A percentile compares a stretch with the other conserved stretches of the same genome.
These are phyloP conservation scores for Acrocalymma vagum DNA, from an alignment of 2,329 filamentous ascomycete genomes.

Conservation along the genomic window DNA sequence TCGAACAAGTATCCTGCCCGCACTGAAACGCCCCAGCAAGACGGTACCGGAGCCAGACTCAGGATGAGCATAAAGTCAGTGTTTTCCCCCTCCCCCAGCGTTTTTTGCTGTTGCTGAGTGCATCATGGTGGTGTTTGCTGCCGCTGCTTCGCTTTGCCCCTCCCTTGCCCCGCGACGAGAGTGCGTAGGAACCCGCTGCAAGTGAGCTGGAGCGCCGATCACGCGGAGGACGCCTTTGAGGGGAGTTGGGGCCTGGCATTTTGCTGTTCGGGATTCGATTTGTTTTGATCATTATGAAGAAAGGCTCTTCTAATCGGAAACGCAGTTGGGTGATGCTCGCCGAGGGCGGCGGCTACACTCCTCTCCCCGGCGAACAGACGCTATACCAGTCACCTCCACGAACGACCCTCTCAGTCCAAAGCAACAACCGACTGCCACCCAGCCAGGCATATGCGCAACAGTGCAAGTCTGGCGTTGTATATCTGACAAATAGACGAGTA, in stretches of 20 bases:
- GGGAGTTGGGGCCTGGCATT: constrained; percentile 1
- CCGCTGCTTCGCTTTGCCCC: constrained; percentile 11
- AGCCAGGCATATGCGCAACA: constrained; percentile 72
- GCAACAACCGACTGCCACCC: constrained; percentile 71
- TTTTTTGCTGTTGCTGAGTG: not conserved
- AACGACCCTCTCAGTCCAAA: constrained; percentile 78
- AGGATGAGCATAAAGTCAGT: constrained; percentile 53
- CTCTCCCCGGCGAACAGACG: constrained; percentile 82
- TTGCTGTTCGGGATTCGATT: constrained; percentile 11
- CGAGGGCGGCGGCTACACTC: constrained; percentile 76
- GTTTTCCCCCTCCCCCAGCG: constrained; percentile 15
- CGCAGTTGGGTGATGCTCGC: constrained; percentile 92
- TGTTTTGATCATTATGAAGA: constrained; percentile 26
- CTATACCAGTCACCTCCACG: constrained; percentile 82
- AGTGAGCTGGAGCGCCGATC: constrained; percentile 8
- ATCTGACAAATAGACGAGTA: constrained; percentile 87
- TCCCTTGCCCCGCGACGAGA: constrained; percentile 20
- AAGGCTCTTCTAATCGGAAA: constrained; percentile 42
- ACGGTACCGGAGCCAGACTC: constrained; percentile 22
- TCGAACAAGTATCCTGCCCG: constrained; percentile 22
- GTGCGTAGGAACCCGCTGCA: constrained; percentile 2
- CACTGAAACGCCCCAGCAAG: too few relatives aligned
- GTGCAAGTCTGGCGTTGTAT: constrained; percentile 77
- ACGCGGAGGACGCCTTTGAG: constrained; percentile 1
- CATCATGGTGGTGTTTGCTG: constrained; percentile 8